Evolutionary conservation across 1,139 yeast genomes (phyloP), one percentile per base, ranked within the genome.

Genomic region (Scheffersomyces illinoinensis): DNA sequence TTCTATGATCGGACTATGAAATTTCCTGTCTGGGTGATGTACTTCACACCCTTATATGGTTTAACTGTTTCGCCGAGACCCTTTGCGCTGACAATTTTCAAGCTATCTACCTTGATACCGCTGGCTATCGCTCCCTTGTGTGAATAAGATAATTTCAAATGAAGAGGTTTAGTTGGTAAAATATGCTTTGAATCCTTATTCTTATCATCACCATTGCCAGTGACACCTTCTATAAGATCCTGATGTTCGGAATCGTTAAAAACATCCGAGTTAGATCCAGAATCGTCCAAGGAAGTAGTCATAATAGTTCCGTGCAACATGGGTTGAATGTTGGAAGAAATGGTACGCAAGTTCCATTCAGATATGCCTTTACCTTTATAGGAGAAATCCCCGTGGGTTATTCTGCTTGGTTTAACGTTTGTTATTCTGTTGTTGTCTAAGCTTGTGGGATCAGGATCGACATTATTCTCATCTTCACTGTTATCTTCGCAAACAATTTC

Each of bases 11-110:
- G 73, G 20, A 87, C 76, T 23, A 86, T 74, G 67, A 77, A 86
- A 59, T 88, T 87, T 0, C 90, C 92, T 0, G 91, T 81, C 57
- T 76, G 76, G 5, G 97, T 87, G 14, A 85, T 76, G 69, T 93
- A 93, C 68, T 93, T 90, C 33, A 93, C 98, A 1, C 99, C 98
- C 71, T 93, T 95, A 78, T 88, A 95, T 0, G 97, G 97, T 67
- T 88, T 89, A 20, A 86, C 88, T 2, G 83, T 79, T 4, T 85
- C 88, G 18, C 85, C 85, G 64, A 85, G 66, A 0, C 95, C 93
- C 62, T 82, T 80, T 5, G 86, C 77, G 61, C 84, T 81, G 19
- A 80, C 68, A 12, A 93, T 84, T 66, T 87, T 85, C 58, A 93
- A 75, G 26, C 88, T 81, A 23, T 85, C 88, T 1, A 93, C 91